Evolutionary conservation across 331 rosid genomes (phyloP), one percentile per base, ranked within the genome.

Genomic region (Prunus yedoensis): DNA sequence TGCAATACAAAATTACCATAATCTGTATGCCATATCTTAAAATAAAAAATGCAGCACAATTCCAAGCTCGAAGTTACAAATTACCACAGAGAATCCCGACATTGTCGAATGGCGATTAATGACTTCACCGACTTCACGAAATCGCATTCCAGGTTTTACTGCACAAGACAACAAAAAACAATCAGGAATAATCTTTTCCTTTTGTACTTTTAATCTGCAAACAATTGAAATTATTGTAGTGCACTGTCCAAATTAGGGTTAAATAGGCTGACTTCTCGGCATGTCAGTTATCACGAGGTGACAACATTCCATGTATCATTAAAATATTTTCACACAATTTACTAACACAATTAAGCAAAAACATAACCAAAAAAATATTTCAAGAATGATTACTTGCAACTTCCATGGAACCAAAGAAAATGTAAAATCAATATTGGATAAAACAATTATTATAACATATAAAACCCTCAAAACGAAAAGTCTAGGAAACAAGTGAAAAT

Each of bases 61-160:
- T 59, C 56, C 43, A 76, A 38, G 80, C 20, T 14, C 30, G 65
- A 35, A 49, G 25, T 54, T 66, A 46, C 18, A 61, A 57, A 81
- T 83, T 91, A 94, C 99, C 99, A 94, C 97, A 70, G 97, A 92
- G 75, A 94, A 82, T 68, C 97, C 93, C 0, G 91, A 88, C 97
- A 92, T 85, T 11, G 88, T 69, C 51, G 92, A 91, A 65, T 92
- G 99, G 43, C 93, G 99, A 83, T 82, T 94, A 59, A 92, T 72
- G 79, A 94, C 93, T 81, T 94, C 99, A 25, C 99, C 99, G 18
- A 92, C 81, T 80, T 94, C 99, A 23, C 99, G 99, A 76, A 94
- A 94, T 70, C 97, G 88, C 57, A 92, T 79, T 38, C 99, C 96
- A 9, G 97, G 99, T 82, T 90, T 94, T 70, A 92, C 99, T 94